Percentiles rank a stretch among this genome's conserved stretches.
These are phyloP conservation scores for Auricularia sp. DNA, from an alignment of 768 basidiomycete genomes.

Conservation along the genomic window DNA sequence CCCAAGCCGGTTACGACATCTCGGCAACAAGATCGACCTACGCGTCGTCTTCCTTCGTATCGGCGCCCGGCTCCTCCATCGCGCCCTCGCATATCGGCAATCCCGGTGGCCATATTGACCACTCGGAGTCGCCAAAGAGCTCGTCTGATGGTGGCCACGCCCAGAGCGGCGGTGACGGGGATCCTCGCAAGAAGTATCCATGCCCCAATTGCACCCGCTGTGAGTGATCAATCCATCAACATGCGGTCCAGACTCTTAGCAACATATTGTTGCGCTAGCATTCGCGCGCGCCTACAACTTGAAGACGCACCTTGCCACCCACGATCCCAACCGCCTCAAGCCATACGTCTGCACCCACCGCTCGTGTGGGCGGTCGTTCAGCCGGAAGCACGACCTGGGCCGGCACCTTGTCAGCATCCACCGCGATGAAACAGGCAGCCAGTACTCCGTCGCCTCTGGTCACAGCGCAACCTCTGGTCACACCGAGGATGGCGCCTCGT, in stretches of 20 bases:
- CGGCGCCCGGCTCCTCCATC: not conserved
- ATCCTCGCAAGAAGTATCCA: slow-evolving; percentile 70
- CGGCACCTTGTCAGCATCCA: slow-evolving; percentile 84
- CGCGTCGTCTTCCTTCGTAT: not conserved
- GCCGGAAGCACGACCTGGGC: slow-evolving; percentile 87
- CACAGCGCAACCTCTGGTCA: slow-evolving; percentile 14
- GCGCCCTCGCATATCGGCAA: not conserved
- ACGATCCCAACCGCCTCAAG: slow-evolving; percentile 85
- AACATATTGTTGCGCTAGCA: slow-evolving; percentile 31
- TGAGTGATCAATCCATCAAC: slow-evolving; percentile 18
- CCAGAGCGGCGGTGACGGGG: slow-evolving; percentile 28
- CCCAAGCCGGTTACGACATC: not conserved
- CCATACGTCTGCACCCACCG: slow-evolving; percentile 81
- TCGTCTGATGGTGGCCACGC: not conserved
- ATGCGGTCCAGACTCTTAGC: not conserved
- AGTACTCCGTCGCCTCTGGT: slow-evolving; percentile 17
- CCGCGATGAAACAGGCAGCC: slow-evolving; percentile 41
- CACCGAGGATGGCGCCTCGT: slow-evolving; percentile 25
- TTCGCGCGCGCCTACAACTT: slow-evolving; percentile 92
- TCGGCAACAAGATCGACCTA: not conserved
- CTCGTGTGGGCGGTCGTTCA: slow-evolving; percentile 82
- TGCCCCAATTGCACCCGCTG: slow-evolving; percentile 67
- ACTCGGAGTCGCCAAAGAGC: not conserved
- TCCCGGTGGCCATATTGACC: not conserved
- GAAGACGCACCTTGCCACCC: slow-evolving; percentile 91